Evolutionary conservation across 2,329 filamentous ascomycete genomes (phyloP).

Genomic region (Stagonosporopsis cucurbitacearum): DNA sequence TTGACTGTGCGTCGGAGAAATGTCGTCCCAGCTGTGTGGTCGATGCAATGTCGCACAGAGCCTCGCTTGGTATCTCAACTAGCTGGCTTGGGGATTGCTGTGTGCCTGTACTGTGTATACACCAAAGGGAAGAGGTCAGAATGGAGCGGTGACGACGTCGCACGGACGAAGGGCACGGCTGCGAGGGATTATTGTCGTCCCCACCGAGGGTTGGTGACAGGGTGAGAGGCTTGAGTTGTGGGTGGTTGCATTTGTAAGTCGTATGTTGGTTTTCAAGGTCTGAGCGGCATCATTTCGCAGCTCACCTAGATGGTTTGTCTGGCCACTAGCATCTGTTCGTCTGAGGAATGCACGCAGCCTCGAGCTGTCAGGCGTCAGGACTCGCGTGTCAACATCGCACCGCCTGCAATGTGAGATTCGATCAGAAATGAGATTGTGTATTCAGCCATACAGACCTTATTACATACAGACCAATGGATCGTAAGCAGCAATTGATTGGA

Average conservation of each 20-base stretch:
- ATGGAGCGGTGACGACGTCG: slow-evolving; percentile 1
- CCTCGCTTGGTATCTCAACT: not conserved
- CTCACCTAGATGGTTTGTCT: not conserved
- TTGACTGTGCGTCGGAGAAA: slow-evolving; percentile 11
- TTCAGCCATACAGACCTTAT: not conserved
- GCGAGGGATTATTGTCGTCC: not conserved
- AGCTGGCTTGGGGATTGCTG: not conserved
- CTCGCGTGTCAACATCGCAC: too few species aligned
- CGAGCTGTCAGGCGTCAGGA: too few species aligned
- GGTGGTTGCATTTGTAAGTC: not conserved
- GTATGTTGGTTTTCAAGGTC: not conserved
- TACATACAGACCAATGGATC: not conserved
- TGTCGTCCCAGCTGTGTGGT: slow-evolving; percentile 4
- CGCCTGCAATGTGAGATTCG: too few species aligned
- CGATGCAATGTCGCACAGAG: slow-evolving; percentile 5
- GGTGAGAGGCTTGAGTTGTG: not conserved
- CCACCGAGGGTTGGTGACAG: not conserved
- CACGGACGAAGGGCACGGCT: not conserved
- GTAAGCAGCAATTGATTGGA: not conserved
- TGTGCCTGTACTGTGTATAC: not conserved
- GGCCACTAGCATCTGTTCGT: not conserved
- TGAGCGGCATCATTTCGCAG: not conserved
- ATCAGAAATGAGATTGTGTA: not conserved
- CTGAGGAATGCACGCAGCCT: too few species aligned
- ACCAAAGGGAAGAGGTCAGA: not conserved